Conservation (phyloP, 208 protist species). For the Trypanosomatidae sp. region DNA sequence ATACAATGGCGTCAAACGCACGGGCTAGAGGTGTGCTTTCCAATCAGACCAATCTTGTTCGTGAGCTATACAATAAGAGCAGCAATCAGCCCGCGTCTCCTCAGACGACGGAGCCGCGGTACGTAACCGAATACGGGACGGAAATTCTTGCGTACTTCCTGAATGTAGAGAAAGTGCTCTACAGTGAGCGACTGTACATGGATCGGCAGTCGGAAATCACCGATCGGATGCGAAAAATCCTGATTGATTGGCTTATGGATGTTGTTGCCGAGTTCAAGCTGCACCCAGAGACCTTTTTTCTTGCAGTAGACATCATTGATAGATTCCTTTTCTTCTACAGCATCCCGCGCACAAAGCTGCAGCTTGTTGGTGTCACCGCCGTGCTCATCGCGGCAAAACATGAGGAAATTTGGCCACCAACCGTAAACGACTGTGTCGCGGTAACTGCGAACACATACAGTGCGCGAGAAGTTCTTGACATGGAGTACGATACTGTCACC, state of each 20-base stretch:
- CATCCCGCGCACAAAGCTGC: slow-evolving; percentile 68
- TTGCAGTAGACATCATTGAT: slow-evolving; percentile 97
- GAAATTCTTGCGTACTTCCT: slow-evolving; percentile 80
- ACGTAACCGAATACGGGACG: slow-evolving; percentile 49
- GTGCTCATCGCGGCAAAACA: slow-evolving; percentile 91
- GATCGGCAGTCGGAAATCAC: slow-evolving; percentile 91
- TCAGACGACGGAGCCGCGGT: slow-evolving; percentile 8
- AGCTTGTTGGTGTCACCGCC: slow-evolving; percentile 88
- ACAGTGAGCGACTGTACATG: slow-evolving; percentile 52
- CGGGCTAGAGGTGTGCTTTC: no score
- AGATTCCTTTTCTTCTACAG: slow-evolving; percentile 74
- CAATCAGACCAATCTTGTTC: slow-evolving; percentile 38
- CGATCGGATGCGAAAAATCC: slow-evolving; percentile 94
- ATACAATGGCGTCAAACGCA: no score
- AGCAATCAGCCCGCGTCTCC: not conserved
- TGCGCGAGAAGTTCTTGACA: slow-evolving; percentile 69
- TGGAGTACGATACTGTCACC: slow-evolving; percentile 70
- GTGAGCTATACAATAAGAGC: slow-evolving; percentile 13
- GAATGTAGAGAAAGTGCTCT: slow-evolving; percentile 51
- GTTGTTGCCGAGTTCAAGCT: slow-evolving; percentile 95
- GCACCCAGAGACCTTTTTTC: slow-evolving; percentile 95
- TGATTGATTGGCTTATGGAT: slow-evolving; percentile 98
- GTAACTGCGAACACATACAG: slow-evolving; percentile 92
- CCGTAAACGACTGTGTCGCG: slow-evolving; percentile 92
- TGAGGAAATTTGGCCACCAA: slow-evolving; percentile 90